Evolutionary conservation across 129 eudicot genomes (phyloP).

Genomic region (Apium graveolens): DNA sequence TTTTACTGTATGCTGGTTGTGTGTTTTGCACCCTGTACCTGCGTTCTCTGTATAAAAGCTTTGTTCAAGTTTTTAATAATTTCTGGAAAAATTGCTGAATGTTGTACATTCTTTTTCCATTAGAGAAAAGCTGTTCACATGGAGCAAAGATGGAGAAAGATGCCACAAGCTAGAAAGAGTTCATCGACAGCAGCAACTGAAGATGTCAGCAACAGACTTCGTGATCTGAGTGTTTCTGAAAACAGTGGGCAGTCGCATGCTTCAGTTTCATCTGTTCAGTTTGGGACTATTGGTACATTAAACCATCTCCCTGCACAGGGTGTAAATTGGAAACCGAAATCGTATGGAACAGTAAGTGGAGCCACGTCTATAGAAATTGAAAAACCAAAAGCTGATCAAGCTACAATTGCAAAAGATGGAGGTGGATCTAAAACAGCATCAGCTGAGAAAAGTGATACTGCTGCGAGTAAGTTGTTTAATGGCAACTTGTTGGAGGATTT

Average conservation of each 20-base stretch:
- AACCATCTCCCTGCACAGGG: conserved; percentile 30
- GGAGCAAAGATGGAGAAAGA: conserved; percentile 54
- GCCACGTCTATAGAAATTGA: conserved; percentile 27
- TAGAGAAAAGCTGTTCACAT: conserved; percentile 37
- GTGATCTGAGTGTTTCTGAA: conserved; percentile 33
- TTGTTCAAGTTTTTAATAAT: background rate
- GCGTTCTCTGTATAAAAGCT: background rate
- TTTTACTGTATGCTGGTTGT: background rate
- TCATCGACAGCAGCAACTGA: conserved; percentile 28
- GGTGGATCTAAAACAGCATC: conserved; percentile 25
- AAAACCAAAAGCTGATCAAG: conserved; percentile 15
- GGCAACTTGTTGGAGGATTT: conserved; percentile 59
- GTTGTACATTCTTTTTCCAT: background rate
- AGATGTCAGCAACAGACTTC: conserved; percentile 25
- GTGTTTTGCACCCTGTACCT: background rate
- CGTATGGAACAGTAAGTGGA: conserved; percentile 50
- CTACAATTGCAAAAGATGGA: conserved; percentile 3
- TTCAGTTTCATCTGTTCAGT: conserved; percentile 21
- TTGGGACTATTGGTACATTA: conserved; percentile 28
- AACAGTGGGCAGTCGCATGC: conserved; percentile 28
- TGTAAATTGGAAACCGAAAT: conserved; percentile 44
- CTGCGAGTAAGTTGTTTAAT: conserved; percentile 34
- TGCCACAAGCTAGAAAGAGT: conserved; percentile 26
- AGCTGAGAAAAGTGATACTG: conserved; percentile 16
- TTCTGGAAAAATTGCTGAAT: background rate